phyloP scores from a whole-genome alignment of 352 stramenopile genomes.

The Globisporangium megalacanthum region DNA sequence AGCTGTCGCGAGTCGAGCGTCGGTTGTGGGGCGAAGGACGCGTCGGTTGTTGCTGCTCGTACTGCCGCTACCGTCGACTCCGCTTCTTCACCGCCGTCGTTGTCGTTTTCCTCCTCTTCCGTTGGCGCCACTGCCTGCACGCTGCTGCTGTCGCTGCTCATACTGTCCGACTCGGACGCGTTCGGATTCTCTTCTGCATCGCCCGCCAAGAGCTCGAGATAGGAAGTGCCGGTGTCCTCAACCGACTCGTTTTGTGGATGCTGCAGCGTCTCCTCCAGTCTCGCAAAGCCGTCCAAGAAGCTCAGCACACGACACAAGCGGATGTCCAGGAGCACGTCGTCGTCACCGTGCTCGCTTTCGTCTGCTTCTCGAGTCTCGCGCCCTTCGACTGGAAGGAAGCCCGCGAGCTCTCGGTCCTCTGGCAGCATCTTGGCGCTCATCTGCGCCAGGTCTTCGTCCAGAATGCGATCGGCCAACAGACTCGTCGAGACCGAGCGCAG shows the following conservation, averaged over 20 bases:
- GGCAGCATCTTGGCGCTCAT: constrained; percentile 15
- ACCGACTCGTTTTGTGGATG: not conserved
- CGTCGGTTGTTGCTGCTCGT: not conserved
- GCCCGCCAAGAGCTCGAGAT: not conserved
- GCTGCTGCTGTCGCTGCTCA: not conserved
- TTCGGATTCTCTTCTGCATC: not conserved
- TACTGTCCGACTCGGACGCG: not conserved
- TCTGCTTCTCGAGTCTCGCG: not conserved
- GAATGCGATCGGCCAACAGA: constrained; percentile 12
- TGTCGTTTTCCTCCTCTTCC: not conserved
- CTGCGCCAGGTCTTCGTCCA: constrained; percentile 8
- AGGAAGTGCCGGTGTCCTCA: too few relatives aligned
- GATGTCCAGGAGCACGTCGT: constrained; percentile 12
- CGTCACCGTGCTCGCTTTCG: not conserved
- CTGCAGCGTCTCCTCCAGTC: constrained; percentile 1
- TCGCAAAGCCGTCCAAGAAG: constrained; percentile 9
- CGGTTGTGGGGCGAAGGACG: too few relatives aligned
- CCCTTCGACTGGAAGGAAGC: constrained; percentile 28
- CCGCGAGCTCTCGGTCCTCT: constrained; percentile 34
- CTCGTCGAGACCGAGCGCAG: constrained; percentile 14
- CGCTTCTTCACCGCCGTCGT: not conserved
- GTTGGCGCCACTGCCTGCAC: not conserved
- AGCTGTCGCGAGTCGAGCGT: not conserved
- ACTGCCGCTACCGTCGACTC: not conserved
- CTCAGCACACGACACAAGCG: constrained; percentile 19